A percentile compares a stretch with the other conserved stretches of the same genome.
phyloP scores from a whole-genome alignment of 805 yeast genomes.

The Lachancea sp. region DNA sequence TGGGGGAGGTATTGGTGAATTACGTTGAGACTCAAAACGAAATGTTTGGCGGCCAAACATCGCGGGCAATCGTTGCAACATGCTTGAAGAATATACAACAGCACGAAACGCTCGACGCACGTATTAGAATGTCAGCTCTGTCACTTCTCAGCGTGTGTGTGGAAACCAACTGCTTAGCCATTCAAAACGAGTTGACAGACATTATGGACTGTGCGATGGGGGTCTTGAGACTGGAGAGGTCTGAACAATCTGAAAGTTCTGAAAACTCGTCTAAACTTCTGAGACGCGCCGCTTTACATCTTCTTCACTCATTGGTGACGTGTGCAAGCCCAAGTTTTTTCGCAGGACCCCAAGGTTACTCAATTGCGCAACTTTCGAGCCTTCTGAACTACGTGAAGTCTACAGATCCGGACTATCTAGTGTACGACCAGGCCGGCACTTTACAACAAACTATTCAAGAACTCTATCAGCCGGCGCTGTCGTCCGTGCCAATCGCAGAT shows the following conservation, averaged over 20 bases:
- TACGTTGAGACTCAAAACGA: constrained; percentile 46
- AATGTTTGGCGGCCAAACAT: constrained; percentile 41
- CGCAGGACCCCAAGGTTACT: constrained; percentile 37
- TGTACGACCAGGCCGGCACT: constrained; percentile 49
- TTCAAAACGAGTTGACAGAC: constrained; percentile 43
- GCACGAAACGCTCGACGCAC: constrained; percentile 41
- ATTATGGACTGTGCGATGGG: constrained; percentile 75
- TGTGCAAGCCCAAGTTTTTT: constrained; percentile 43
- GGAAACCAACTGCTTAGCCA: constrained; percentile 49
- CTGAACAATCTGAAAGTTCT: constrained; percentile 5
- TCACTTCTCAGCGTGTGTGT: constrained; percentile 74
- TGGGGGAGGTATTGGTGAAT: constrained; percentile 75
- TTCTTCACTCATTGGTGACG: constrained; percentile 55
- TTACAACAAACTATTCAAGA: constrained; percentile 13
- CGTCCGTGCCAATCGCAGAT: neutral
- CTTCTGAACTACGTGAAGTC: constrained; percentile 40
- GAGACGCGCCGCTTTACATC: constrained; percentile 69
- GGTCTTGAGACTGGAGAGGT: constrained; percentile 54
- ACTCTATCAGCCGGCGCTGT: neutral
- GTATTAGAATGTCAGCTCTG: constrained; percentile 78
- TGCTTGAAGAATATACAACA: constrained; percentile 39
- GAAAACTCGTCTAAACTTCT: constrained; percentile 40
- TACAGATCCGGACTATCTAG: constrained; percentile 51
- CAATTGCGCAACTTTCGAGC: constrained; percentile 36
- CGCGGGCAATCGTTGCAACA: constrained; percentile 38